Evolutionary conservation across 208 protist species (phyloP).

Genomic region (Lotmaria passim): DNA sequence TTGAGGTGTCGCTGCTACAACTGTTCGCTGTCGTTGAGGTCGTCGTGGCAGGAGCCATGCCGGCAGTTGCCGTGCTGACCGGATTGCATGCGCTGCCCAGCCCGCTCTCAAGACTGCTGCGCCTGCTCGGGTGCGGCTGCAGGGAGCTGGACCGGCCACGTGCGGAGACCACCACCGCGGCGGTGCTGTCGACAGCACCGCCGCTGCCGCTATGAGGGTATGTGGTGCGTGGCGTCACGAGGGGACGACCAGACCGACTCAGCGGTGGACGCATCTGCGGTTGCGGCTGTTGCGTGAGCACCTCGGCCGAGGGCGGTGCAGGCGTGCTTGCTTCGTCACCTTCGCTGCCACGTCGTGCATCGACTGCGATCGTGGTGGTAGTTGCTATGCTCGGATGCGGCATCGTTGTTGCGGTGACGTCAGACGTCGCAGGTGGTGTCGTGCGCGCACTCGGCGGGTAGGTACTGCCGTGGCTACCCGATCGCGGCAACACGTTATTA

Average conservation of each 20-base stretch:
- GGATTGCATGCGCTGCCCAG: neutral
- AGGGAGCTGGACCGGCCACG: slow-evolving; percentile 9
- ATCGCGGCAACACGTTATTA: neutral
- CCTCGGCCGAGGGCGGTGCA: neutral
- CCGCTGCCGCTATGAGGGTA: neutral
- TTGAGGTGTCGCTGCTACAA: too few relatives aligned
- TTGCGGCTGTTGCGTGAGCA: neutral
- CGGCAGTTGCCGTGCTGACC: neutral
- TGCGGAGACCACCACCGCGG: neutral
- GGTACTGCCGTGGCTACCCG: slow-evolving; percentile 6
- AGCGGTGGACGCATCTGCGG: slow-evolving; percentile 6
- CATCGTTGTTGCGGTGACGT: neutral
- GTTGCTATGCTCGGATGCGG: too few relatives aligned
- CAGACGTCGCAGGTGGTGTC: neutral
- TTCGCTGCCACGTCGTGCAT: slow-evolving; percentile 1
- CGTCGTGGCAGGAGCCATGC: too few relatives aligned
- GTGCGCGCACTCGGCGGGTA: slow-evolving; percentile 1
- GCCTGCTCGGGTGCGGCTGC: neutral
- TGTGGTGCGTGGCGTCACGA: slow-evolving; percentile 7
- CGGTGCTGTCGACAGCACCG: neutral
- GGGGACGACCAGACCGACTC: neutral
- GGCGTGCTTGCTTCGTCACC: neutral
- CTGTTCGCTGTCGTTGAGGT: neutral
- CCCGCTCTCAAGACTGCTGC: neutral
- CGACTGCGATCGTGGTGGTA: neutral